A percentile compares a stretch with the other conserved stretches of the same genome.
Evolutionary conservation across 352 stramenopile species (phyloP).

Genomic region (Pythium brachiatum): DNA sequence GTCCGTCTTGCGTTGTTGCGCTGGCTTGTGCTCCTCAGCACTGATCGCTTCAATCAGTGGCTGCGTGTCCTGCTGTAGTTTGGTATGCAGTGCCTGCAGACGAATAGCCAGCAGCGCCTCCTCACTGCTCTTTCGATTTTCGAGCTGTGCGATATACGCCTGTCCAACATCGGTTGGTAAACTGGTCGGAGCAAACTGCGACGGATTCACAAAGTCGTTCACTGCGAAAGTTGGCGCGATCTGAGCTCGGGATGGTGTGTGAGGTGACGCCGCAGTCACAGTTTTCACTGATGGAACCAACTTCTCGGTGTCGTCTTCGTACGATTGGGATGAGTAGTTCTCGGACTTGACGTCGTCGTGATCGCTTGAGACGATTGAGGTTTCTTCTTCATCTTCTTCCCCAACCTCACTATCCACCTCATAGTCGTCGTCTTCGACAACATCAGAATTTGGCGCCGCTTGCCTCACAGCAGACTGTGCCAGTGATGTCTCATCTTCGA

Average conservation of each 20-base stretch:
- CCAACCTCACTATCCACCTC: neutral
- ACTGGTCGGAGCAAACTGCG: neutral
- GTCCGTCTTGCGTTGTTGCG: neutral
- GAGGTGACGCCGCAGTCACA: neutral
- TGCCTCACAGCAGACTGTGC: neutral
- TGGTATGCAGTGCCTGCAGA: slow-evolving; percentile 37
- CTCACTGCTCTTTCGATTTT: slow-evolving; percentile 51
- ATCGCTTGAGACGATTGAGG: neutral
- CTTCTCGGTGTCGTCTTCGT: neutral
- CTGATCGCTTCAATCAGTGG: slow-evolving; percentile 22
- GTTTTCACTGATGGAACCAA: neutral
- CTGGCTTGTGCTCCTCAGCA: neutral
- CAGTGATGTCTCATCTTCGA: slow-evolving; percentile 12
- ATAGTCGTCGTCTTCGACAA: neutral
- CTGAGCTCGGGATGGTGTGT: neutral
- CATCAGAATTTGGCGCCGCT: neutral
- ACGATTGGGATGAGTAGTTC: neutral
- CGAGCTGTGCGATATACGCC: slow-evolving; percentile 41
- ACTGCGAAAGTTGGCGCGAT: neutral
- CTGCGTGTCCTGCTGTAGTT: slow-evolving; percentile 33
- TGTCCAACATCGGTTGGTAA: slow-evolving; percentile 17
- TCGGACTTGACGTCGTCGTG: neutral
- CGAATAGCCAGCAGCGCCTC: slow-evolving; percentile 47
- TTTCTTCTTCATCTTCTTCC: neutral
- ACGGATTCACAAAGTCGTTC: neutral